A percentile compares a stretch with the other conserved stretches of the same genome.
These are phyloP conservation scores for Globisporangium recalcitrans DNA, from an alignment of 352 stramenopile species.

Conservation along the genomic window DNA sequence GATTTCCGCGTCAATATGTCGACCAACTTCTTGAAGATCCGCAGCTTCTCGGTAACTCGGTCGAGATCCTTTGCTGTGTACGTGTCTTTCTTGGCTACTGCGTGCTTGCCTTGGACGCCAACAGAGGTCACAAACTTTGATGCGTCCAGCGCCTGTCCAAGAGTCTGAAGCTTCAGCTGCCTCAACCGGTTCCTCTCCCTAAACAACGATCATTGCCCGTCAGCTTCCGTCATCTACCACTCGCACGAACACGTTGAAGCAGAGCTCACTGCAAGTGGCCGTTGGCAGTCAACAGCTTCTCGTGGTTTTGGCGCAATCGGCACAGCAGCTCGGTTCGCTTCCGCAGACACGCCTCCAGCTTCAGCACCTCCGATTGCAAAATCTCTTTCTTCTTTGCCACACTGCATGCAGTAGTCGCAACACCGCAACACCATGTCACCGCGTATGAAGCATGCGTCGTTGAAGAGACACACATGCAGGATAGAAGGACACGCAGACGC, in stretches of 20 bases:
- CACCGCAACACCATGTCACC: not conserved
- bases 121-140: not conserved
- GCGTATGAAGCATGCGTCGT: not conserved
- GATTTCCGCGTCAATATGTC: constrained; percentile 8
- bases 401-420: not conserved
- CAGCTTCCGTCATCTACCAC: not conserved
- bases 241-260: not conserved
- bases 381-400: constrained; percentile 16
- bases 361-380: constrained; percentile 8
- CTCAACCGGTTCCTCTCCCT: constrained; percentile 12
- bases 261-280: constrained; percentile 11
- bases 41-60: constrained; percentile 6
- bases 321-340: constrained; percentile 10
- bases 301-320: constrained; percentile 5
- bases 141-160: not conserved
- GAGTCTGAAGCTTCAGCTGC: constrained; percentile 3
- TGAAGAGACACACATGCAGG: not conserved
- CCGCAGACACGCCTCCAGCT: constrained; percentile 11
- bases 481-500: not conserved
- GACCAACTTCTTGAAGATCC: constrained; percentile 13
- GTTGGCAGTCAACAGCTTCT: constrained; percentile 10
- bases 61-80: constrained; percentile 6
- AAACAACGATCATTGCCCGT: not conserved
- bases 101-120: not conserved
- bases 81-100: not conserved